phyloP scores from a whole-genome alignment of 2,329 filamentous ascomycete genomes.

The Ophiostoma tasmaniense region DNA sequence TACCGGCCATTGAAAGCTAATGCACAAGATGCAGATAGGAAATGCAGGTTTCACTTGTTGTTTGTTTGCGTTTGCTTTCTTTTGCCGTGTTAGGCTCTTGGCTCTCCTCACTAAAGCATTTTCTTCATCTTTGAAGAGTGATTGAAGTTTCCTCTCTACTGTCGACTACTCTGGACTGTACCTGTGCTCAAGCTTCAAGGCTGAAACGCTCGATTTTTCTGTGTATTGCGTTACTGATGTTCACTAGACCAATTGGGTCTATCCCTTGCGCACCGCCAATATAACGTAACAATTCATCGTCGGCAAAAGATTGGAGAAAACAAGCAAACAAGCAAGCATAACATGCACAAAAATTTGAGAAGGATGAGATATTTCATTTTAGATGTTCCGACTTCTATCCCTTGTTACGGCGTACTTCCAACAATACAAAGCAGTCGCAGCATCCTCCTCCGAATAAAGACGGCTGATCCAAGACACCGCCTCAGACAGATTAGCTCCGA shows the following conservation, averaged over 20 bases:
- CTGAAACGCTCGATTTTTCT: background rate
- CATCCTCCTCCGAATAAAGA: background rate
- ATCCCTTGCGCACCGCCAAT: background rate
- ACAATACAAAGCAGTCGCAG: background rate
- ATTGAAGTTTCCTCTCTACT: background rate
- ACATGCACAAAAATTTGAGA: background rate
- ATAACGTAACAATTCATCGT: background rate
- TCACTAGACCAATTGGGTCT: background rate
- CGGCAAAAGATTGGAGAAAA: background rate
- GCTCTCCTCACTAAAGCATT: background rate
- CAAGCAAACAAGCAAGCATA: background rate
- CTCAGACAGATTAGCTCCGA: background rate
- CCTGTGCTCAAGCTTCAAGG: background rate
- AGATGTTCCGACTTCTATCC: background rate
- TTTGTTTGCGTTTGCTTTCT: background rate
- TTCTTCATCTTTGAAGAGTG: background rate
- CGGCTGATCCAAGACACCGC: conserved; percentile 7
- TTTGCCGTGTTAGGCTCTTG: background rate
- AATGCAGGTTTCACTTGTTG: background rate
- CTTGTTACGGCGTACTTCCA: conserved; percentile 6
- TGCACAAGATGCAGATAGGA: conserved; percentile 6
- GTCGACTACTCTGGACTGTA: background rate
- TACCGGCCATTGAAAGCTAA: background rate
- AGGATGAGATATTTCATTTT: background rate
- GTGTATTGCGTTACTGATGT: background rate